Evolutionary conservation across 2,329 filamentous ascomycete species (phyloP).

Genomic region (Chaetomiaceae sp.): DNA sequence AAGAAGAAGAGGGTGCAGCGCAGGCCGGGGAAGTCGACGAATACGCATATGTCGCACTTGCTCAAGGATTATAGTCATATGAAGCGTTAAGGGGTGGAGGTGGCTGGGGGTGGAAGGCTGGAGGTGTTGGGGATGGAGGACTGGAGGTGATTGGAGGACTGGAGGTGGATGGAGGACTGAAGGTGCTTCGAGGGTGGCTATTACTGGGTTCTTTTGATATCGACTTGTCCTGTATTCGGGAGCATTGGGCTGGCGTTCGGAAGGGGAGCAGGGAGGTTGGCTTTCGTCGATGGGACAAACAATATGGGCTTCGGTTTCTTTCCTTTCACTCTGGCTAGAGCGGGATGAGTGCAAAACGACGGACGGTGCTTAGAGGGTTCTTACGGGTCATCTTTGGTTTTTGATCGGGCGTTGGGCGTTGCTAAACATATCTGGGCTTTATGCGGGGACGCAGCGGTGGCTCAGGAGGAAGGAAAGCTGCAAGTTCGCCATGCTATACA

Average conservation of each 20-base stretch:
- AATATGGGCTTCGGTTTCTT: neutral
- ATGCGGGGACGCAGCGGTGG: too few species aligned
- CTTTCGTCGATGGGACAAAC: neutral
- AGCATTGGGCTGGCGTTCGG: slow-evolving; percentile 13
- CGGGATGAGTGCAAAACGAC: neutral
- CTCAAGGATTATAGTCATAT: slow-evolving; percentile 65
- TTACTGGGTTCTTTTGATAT: neutral
- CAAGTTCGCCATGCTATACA: too few species aligned
- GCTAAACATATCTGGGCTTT: neutral
- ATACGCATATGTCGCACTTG: slow-evolving; percentile 79
- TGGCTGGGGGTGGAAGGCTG: too few species aligned
- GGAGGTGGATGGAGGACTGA: too few species aligned
- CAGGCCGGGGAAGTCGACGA: slow-evolving; percentile 75
- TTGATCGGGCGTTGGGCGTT: neutral
- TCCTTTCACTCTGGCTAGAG: slow-evolving; percentile 6
- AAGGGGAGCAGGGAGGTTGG: neutral
- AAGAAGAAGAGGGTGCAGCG: slow-evolving; percentile 65
- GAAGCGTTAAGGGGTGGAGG: slow-evolving; percentile 35
- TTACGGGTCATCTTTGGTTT: neutral
- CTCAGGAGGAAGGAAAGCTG: too few species aligned
- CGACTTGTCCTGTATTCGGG: neutral
- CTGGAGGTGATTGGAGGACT: too few species aligned
- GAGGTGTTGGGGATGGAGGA: too few species aligned
- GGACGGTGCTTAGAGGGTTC: neutral
- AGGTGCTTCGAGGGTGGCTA: neutral